Base-by-base conservation (phyloP, 306 rosid species). In the Luffa acutangula region DNA sequence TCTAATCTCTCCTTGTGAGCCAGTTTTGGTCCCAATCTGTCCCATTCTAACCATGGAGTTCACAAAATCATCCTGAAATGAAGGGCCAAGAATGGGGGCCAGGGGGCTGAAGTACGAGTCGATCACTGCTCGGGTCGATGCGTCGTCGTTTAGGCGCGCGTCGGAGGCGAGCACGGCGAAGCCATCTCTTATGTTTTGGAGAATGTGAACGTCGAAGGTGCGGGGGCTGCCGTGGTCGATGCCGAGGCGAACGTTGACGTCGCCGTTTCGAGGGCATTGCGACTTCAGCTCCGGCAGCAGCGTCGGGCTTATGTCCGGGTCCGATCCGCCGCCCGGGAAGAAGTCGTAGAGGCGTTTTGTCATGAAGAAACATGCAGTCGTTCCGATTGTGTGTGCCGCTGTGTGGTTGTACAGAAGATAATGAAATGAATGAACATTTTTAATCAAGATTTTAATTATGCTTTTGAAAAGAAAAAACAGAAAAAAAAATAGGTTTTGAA, bases 331-430 rank as follows among this genome's bases (percentile, higher is more conserved):
- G 1, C 41, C 70, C 70, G 93, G 92, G 39, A 77, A 79, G 75
- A 94, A 94, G 49, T 89, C 69, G 91, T 92, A 91, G 17, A 94
- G 87, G 79, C 98, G 89, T 45, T 77, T 82, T 6, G 80, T 85
- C 92, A 94, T 84, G 84, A 94, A 94, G 88, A 94, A 94, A 81
- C 98, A 94, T 2, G 98, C 97, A 6, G 98, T 94, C 21, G 92
- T 90, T 78, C 98, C 98, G 75, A 94, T 89, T 72, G 98, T 91
- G 78, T 94, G 98, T 3, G 98, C 96, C 78, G 90, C 98, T 94
- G 87, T 63, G 43, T 60, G 48, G 54, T 42, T 21, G 11, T 15
- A 75, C 14, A 46, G 34, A 37, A 37, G 37, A 37, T 65, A 39
- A 14, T 70, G 21, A 57, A 4, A 31, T 20, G 54, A 12, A 13